phyloP scores from a whole-genome alignment of 140 eudicot species.

The Bidens hawaiensis region DNA sequence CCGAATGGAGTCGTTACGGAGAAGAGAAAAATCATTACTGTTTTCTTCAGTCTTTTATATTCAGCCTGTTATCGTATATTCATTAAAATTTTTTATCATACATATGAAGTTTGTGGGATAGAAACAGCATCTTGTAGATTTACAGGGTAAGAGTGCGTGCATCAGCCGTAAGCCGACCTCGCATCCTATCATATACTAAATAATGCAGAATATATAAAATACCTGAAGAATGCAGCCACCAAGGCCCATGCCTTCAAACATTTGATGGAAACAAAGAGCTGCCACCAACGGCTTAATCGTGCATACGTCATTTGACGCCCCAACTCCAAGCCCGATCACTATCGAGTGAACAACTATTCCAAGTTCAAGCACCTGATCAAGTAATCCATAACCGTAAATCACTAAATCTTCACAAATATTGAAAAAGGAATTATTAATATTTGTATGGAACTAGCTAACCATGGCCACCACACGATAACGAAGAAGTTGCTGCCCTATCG shows the following conservation, averaged over 20 bases:
- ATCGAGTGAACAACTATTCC: neutral
- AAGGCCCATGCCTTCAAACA: neutral
- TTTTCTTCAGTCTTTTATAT: neutral
- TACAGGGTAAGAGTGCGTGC: no score
- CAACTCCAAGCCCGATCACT: neutral
- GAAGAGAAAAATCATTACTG: neutral
- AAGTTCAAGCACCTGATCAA: neutral
- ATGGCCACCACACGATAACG: neutral
- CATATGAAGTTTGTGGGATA: neutral
- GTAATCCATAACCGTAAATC: no score
- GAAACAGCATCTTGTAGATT: no score
- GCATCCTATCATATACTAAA: no score
- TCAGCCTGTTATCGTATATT: neutral
- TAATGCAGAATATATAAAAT: no score
- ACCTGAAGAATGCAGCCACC: neutral
- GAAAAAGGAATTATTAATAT: no score
- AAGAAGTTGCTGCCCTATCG: neutral
- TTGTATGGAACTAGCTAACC: neutral
- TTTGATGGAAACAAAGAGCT: neutral
- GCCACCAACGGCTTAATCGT: neutral
- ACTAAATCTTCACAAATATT: no score
- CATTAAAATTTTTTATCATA: no score
- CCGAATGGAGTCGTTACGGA: neutral
- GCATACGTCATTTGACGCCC: neutral
- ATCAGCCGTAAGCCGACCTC: no score